Percentiles rank a stretch among this genome's conserved stretches.
phyloP scores from a whole-genome alignment of 1,284 basidiomycete species.

The Gymnopus androsaceus region DNA sequence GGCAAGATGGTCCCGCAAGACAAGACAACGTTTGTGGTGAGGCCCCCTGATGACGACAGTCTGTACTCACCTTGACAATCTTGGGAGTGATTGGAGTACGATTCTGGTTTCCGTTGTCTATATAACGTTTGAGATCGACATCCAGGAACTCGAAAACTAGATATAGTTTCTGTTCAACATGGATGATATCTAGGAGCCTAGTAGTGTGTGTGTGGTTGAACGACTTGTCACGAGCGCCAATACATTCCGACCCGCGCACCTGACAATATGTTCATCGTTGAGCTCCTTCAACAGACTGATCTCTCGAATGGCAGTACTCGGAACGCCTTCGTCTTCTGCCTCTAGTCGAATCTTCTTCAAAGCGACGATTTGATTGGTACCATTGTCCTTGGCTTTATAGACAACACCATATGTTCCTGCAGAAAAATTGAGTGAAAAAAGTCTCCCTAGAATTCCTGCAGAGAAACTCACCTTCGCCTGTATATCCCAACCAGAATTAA shows the following conservation, averaged over 20 bases:
- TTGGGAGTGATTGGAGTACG: constrained; percentile 74
- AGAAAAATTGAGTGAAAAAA: constrained; percentile 2
- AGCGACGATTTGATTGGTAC: constrained; percentile 80
- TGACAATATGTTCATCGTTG: constrained; percentile 93
- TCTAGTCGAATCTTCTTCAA: constrained; percentile 98
- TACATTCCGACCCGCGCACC: constrained; percentile 54
- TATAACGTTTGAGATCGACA: constrained; percentile 94
- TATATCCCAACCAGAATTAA: constrained; percentile 14
- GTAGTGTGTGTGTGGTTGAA: constrained; percentile 18
- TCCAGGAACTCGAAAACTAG: constrained; percentile 97
- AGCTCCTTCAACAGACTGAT: constrained; percentile 97
- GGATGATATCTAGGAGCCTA: constrained; percentile 94
- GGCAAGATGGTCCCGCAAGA: neutral
- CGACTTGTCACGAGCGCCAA: constrained; percentile 1
- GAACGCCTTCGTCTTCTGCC: constrained; percentile 97
- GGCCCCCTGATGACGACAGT: neutral
- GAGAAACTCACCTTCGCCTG: constrained; percentile 56
- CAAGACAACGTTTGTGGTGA: neutral
- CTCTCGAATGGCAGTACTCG: constrained; percentile 96
- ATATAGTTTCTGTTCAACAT: constrained; percentile 95
- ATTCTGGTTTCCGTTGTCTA: constrained; percentile 81
- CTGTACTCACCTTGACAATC: constrained; percentile 76
- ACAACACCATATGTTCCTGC: constrained; percentile 98
- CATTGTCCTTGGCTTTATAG: constrained; percentile 85
- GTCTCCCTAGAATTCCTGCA: constrained; percentile 5